A percentile compares a stretch with the other conserved stretches of the same genome.
phyloP scores from a whole-genome alignment of 306 rosid genomes.

The Citrullus amarus region DNA sequence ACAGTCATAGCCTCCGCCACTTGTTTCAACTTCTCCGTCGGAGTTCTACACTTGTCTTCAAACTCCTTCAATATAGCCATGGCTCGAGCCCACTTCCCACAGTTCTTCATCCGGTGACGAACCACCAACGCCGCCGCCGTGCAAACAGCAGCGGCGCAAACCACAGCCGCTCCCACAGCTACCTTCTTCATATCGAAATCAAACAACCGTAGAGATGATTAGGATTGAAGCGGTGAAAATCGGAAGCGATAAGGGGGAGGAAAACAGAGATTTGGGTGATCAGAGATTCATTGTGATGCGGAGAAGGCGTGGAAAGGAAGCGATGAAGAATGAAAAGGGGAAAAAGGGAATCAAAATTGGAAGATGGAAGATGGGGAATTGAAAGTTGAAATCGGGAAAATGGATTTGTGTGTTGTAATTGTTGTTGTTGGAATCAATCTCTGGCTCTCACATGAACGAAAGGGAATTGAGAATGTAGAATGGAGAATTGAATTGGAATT shows the following conservation, averaged over 20 bases:
- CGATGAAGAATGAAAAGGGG: not conserved
- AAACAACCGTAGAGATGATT: not conserved
- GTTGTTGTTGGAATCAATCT: too few relatives aligned
- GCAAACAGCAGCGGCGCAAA: constrained; percentile 60
- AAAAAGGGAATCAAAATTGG: not conserved
- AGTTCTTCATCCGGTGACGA: constrained; percentile 31
- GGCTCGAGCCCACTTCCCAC: constrained; percentile 49
- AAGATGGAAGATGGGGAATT: not conserved
- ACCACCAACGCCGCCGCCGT: constrained; percentile 75
- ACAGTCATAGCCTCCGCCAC: constrained; percentile 84
- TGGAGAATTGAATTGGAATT: too few relatives aligned
- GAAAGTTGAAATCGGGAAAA: not conserved
- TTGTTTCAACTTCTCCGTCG: constrained; percentile 52
- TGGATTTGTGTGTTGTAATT: not conserved
- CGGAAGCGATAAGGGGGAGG: not conserved
- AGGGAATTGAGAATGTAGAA: too few relatives aligned
- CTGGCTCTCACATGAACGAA: not conserved
- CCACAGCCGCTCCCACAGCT: constrained; percentile 47
- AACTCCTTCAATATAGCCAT: constrained; percentile 47
- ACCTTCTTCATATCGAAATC: constrained; percentile 52
- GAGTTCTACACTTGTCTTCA: constrained; percentile 53
- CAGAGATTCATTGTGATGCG: not conserved
- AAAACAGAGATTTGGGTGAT: not conserved
- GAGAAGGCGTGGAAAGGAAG: not conserved
- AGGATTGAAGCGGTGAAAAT: not conserved